Percentiles rank a stretch among this genome's conserved stretches.
Evolutionary conservation across 2,329 filamentous ascomycete species (phyloP).

Genomic region (Pseudocercospora cruenta): DNA sequence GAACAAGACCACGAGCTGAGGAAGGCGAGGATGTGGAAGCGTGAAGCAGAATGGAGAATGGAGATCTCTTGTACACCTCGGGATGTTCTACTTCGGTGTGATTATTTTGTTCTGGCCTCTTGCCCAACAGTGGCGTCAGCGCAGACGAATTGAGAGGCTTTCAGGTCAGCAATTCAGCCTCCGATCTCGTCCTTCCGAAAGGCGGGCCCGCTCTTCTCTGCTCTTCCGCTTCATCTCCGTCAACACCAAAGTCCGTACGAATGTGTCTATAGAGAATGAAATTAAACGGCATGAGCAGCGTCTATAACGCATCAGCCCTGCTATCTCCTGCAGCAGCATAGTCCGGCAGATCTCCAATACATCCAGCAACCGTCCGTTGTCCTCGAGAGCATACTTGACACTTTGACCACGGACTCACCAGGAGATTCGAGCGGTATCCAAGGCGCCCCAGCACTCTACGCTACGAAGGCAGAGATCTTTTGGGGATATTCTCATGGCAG

Average conservation of each 20-base stretch:
- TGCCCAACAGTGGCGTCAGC: background rate
- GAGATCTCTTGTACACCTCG: background rate
- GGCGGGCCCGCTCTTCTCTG: background rate
- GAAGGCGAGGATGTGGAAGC: background rate
- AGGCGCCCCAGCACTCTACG: too few species aligned
- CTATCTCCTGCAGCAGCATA: too few species aligned
- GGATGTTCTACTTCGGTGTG: constrained; percentile 1
- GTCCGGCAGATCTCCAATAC: too few species aligned
- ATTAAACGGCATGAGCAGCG: too few species aligned
- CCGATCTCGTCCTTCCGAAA: background rate
- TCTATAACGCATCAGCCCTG: too few species aligned
- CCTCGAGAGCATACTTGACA: too few species aligned
- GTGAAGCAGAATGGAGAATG: background rate
- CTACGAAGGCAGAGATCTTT: too few species aligned
- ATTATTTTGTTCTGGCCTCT: background rate
- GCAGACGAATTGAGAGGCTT: background rate
- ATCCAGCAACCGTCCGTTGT: too few species aligned
- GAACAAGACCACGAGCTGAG: background rate
- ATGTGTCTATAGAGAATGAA: too few species aligned
- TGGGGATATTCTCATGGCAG: too few species aligned
- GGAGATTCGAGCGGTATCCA: too few species aligned
- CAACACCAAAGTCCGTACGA: background rate
- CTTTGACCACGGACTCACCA: too few species aligned
- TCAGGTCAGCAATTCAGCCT: background rate
- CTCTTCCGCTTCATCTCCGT: background rate